These are phyloP conservation scores for Leishmania braziliensis DNA, from an alignment of 208 protist species.

Conservation along the genomic window DNA sequence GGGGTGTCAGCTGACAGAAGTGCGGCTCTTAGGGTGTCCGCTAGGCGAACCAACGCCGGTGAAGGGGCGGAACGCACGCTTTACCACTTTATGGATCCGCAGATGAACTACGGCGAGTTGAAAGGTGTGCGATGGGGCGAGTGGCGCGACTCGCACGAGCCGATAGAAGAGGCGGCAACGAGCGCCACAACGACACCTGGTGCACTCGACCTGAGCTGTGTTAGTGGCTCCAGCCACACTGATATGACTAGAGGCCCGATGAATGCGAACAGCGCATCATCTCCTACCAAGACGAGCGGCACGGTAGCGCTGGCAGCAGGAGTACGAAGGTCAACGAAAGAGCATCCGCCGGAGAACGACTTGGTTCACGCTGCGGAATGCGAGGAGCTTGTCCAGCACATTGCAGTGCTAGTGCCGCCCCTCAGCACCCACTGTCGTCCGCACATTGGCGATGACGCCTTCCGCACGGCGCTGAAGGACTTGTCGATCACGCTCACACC, in stretches of 20 bases:
- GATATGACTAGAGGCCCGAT: not conserved
- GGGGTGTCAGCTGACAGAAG: not conserved
- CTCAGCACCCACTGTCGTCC: conserved; percentile 63
- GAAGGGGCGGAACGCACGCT: conserved; percentile 5
- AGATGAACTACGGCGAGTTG: conserved; percentile 41
- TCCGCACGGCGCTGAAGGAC: conserved; percentile 48
- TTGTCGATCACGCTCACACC: conserved; percentile 46
- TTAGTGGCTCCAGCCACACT: not conserved
- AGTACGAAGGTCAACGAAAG: not conserved
- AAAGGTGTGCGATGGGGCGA: conserved; percentile 27
- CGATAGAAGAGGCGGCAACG: not conserved
- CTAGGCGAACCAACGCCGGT: not conserved
- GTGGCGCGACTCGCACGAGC: not conserved
- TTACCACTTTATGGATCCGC: conserved; percentile 48
- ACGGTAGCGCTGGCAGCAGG: not conserved
- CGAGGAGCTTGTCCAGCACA: conserved; percentile 70
- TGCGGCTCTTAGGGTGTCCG: too few relatives aligned
- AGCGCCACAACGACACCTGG: not conserved
- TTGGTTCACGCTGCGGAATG: conserved; percentile 51
- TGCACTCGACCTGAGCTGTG: not conserved
- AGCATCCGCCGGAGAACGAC: conserved; percentile 29
- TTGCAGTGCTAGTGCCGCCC: conserved; percentile 59
- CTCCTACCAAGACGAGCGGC: not conserved
- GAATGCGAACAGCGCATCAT: not conserved
- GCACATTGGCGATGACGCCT: conserved; percentile 33